Percentiles rank a stretch among this genome's conserved stretches.
phyloP scores from a whole-genome alignment of 2,329 filamentous ascomycete genomes.

The Colletotrichum melonis region DNA sequence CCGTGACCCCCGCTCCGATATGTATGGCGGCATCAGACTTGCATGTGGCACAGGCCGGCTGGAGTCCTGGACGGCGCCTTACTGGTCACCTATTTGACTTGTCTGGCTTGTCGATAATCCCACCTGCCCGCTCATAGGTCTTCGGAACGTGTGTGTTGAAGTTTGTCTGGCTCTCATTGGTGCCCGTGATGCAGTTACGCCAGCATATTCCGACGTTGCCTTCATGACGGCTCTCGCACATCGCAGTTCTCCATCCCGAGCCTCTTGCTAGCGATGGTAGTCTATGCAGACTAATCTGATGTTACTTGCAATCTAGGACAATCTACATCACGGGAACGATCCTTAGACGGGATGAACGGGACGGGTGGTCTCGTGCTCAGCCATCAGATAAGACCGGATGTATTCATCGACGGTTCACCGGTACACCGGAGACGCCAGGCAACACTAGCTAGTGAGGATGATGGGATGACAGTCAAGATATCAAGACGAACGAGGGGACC shows the following conservation, averaged over 20 bases:
- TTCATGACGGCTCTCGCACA: not conserved
- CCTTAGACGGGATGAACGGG: not conserved
- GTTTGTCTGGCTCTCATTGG: slow-evolving; percentile 10
- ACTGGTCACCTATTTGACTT: not conserved
- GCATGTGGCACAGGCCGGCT: slow-evolving; percentile 13
- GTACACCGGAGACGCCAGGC: not conserved
- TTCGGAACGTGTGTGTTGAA: not conserved
- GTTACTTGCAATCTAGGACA: not conserved
- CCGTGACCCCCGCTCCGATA: slow-evolving; percentile 26
- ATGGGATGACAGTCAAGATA: not conserved
- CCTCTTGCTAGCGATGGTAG: not conserved
- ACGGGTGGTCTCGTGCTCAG: slow-evolving; percentile 17
- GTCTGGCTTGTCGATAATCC: not conserved
- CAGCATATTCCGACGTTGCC: not conserved
- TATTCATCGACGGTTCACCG: not conserved
- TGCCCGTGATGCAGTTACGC: slow-evolving; percentile 10
- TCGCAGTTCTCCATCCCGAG: not conserved
- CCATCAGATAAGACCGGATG: not conserved
- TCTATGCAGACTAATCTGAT: not conserved
- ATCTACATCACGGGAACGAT: slow-evolving; percentile 9
- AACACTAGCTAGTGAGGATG: not conserved
- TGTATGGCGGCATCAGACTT: slow-evolving; percentile 5
- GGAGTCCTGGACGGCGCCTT: not conserved
- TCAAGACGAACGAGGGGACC: not conserved
- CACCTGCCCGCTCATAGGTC: not conserved